These are phyloP conservation scores for Globisporangium recalcitrans DNA, from an alignment of 352 stramenopile genomes.

Conservation along the genomic window DNA sequence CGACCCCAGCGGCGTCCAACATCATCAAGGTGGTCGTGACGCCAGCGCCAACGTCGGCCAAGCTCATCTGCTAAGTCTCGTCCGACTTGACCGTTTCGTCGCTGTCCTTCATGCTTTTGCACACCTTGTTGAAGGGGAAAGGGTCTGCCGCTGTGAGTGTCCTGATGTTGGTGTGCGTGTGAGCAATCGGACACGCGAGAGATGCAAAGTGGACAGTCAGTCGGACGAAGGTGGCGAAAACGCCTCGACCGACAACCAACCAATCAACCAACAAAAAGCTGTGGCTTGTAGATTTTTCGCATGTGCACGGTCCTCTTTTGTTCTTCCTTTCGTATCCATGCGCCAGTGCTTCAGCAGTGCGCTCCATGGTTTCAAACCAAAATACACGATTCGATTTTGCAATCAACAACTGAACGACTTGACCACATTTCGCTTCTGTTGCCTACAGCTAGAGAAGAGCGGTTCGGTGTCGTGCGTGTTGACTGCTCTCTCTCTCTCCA, in stretches of 20 bases:
- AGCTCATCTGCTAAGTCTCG: slow-evolving; percentile 19
- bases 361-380: background rate
- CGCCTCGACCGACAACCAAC: background rate
- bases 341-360: background rate
- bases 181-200: background rate
- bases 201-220: too few species aligned
- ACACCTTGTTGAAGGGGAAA: background rate
- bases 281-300: slow-evolving; percentile 8
- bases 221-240: too few species aligned
- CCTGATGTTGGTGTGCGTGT: background rate
- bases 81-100: background rate
- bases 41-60: slow-evolving; percentile 14
- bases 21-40: slow-evolving; percentile 20
- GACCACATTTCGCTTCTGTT: too few species aligned
- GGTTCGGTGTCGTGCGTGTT: too few species aligned
- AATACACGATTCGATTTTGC: slow-evolving; percentile 9
- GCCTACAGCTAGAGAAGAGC: too few species aligned
- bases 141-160: background rate
- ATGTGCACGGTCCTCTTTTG: slow-evolving; percentile 4
- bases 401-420: background rate
- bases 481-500: too few species aligned
- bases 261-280: background rate
- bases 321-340: background rate
- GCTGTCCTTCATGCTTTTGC: background rate
- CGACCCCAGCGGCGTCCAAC: slow-evolving; percentile 6